A percentile compares a stretch with the other conserved stretches of the same genome.
Evolutionary conservation across 768 basidiomycete genomes (phyloP).

Genomic region (Tricholoma matsutake): DNA sequence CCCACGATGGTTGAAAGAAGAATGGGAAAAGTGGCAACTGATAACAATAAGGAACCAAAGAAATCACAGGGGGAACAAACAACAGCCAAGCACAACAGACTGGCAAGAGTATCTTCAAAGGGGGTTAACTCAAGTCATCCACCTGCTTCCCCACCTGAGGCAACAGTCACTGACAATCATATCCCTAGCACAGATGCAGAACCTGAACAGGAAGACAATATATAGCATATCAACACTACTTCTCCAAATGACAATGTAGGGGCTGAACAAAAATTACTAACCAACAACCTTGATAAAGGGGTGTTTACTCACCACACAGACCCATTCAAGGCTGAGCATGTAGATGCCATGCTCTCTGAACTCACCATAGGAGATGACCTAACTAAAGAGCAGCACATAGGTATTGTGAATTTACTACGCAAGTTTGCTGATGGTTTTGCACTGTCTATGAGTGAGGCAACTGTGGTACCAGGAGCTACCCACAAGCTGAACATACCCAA

Average conservation of each 20-base stretch:
- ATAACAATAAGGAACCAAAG: background rate
- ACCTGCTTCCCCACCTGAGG: constrained; percentile 1
- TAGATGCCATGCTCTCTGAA: constrained; percentile 16
- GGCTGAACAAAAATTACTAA: background rate
- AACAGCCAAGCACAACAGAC: background rate
- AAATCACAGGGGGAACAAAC: background rate
- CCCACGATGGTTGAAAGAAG: background rate
- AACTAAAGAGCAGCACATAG: constrained; percentile 14
- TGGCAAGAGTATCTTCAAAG: background rate
- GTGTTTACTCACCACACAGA: constrained; percentile 20
- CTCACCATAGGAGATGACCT: constrained; percentile 31
- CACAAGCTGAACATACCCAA: too few relatives aligned
- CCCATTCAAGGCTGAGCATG: constrained; percentile 24
- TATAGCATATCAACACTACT: constrained; percentile 5
- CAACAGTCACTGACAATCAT: background rate
- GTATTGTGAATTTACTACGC: constrained; percentile 19
- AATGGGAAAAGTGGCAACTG: background rate
- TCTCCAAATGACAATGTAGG: background rate
- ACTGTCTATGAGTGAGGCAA: constrained; percentile 35
- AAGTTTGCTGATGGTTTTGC: constrained; percentile 40
- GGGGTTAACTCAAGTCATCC: constrained; percentile 11
- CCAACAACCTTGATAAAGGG: background rate
- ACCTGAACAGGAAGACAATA: background rate
- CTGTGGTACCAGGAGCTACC: constrained; percentile 23
- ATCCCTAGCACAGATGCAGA: background rate